phyloP scores from a whole-genome alignment of 148 eudicot species.

The Chenopodium album region DNA sequence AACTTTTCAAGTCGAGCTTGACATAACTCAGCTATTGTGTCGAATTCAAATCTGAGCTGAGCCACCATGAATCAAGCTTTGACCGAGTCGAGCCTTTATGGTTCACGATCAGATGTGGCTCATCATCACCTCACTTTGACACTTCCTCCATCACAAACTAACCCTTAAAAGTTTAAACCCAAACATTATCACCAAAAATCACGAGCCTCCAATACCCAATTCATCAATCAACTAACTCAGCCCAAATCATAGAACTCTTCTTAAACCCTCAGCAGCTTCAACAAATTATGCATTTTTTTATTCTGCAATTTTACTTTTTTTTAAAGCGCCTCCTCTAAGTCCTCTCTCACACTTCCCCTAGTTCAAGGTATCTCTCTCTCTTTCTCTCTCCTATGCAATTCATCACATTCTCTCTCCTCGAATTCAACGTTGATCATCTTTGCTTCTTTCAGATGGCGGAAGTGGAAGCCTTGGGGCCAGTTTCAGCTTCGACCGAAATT shows the following conservation, averaged over 20 bases:
- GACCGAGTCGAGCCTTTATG: too few species aligned
- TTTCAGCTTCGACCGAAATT: not conserved
- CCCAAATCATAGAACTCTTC: not conserved
- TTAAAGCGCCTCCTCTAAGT: not conserved
- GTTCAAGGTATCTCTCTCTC: not conserved
- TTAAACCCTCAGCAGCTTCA: not conserved
- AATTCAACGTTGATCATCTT: not conserved
- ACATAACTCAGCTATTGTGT: too few species aligned
- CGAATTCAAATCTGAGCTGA: too few species aligned
- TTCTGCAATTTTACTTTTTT: too few species aligned
- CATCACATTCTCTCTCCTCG: not conserved
- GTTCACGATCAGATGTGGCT: too few species aligned
- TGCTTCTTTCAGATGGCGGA: not conserved
- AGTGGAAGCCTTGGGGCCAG: not conserved
- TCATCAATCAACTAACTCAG: not conserved
- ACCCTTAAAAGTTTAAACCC: too few species aligned
- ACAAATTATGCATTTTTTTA: not conserved
- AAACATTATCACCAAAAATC: too few species aligned
- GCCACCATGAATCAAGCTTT: too few species aligned
- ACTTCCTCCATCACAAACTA: too few species aligned
- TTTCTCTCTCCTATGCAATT: constrained; percentile 11
- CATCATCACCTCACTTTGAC: too few species aligned
- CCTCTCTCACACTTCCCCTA: not conserved
- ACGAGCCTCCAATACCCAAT: too few species aligned
- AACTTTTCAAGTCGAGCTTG: too few species aligned